Evolutionary conservation across 140 eudicot genomes (phyloP).

Genomic region (Oenanthe javanica): DNA sequence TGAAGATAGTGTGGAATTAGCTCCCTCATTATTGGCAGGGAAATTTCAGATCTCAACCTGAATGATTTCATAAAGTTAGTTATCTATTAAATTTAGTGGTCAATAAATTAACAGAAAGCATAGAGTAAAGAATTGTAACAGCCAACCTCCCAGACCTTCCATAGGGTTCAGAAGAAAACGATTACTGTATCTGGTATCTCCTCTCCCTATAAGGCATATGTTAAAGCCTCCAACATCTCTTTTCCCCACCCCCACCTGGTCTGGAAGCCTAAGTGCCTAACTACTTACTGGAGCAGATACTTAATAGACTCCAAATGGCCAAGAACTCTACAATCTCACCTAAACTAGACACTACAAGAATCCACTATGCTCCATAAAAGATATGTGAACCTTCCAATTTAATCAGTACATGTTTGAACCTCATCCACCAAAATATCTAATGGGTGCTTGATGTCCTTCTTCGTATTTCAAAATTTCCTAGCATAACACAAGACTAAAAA

Average conservation of each 20-base stretch:
- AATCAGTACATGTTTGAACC: neutral
- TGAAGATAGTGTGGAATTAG: conserved; percentile 95
- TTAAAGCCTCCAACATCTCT: neutral
- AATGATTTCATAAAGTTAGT: conserved; percentile 15
- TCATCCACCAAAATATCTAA: neutral
- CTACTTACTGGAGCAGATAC: neutral
- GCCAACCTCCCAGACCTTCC: neutral
- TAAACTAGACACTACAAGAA: neutral
- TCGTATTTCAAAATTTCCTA: neutral
- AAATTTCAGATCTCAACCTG: conserved; percentile 85
- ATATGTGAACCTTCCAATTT: neutral
- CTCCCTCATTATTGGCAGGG: conserved; percentile 87
- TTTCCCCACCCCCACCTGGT: neutral
- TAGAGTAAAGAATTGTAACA: neutral
- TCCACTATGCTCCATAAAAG: neutral
- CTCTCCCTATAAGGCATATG: neutral
- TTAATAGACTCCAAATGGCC: neutral
- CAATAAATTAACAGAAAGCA: neutral
- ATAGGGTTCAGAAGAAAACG: neutral
- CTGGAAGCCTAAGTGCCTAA: no score
- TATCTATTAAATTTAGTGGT: neutral
- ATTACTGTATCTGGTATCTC: neutral
- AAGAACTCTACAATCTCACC: neutral
- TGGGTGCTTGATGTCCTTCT: neutral
- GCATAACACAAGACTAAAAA: neutral